A percentile compares a stretch with the other conserved stretches of the same genome.
Evolutionary conservation across 2,329 filamentous ascomycete genomes (phyloP).

Genomic region (Trichoderma sp.): DNA sequence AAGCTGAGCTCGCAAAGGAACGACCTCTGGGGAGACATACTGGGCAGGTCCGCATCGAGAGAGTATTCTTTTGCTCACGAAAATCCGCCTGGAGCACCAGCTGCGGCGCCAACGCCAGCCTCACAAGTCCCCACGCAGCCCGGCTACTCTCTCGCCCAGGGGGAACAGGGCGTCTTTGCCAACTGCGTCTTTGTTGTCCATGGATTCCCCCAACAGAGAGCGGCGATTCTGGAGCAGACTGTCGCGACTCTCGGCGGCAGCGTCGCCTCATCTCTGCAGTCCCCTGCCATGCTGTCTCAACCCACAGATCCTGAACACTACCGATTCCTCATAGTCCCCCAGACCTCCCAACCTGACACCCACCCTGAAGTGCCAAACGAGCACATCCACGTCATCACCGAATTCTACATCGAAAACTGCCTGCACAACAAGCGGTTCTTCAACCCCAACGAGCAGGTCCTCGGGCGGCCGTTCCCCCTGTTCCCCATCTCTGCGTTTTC

Average conservation of each 20-base stretch:
- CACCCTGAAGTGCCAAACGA: conserved; percentile 46
- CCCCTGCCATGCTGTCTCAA: conserved; percentile 41
- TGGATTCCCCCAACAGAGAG: conserved; percentile 59
- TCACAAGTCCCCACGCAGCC: conserved; percentile 28
- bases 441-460: conserved; percentile 67
- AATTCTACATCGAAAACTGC: conserved; percentile 92
- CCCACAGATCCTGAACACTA: conserved; percentile 38
- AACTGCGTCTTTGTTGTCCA: conserved; percentile 61
- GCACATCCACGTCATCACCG: conserved; percentile 65
- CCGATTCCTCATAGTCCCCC: conserved; percentile 59
- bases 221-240: conserved; percentile 51
- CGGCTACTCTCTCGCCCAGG: conserved; percentile 6
- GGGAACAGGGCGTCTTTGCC: conserved; percentile 52
- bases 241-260: conserved; percentile 53
- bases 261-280: conserved; percentile 48
- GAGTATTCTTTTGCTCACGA: conserved; percentile 41
- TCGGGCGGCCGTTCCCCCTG: conserved; percentile 74
- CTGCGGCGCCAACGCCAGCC: conserved; percentile 10
- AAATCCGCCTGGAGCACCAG: conserved; percentile 22
- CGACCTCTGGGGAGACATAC: conserved; percentile 88
- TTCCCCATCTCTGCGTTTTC: conserved; percentile 72
- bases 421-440: conserved; percentile 74
- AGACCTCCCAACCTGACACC: conserved; percentile 50
- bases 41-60: conserved; percentile 52
- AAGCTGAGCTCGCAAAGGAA: conserved; percentile 79